Base-by-base conservation (phyloP, 1,284 basidiomycete genomes). In the Ustanciosporium gigantosporum region DNA sequence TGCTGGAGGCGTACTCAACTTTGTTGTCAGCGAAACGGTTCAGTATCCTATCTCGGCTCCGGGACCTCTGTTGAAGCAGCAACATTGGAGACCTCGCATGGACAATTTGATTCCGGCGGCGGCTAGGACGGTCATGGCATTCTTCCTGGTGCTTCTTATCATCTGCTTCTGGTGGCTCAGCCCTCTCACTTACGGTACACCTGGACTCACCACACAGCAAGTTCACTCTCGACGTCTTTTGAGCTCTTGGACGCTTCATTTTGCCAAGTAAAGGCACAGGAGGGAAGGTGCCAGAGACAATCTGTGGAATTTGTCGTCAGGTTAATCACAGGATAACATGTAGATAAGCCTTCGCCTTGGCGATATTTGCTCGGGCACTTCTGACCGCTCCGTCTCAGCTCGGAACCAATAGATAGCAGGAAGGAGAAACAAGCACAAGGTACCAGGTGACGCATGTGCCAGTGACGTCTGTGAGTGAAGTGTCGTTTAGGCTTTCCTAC, bases 1-100 rank as follows among this genome's bases (percentile, higher is more conserved):
- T 37, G 90, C 93, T 15, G 95, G 94, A 34, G 84, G 89, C 3
- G 87, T 96, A 24, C 82, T 97, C 72, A 91, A 90, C 80, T 98
- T 96, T 80, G 82, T 97, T 57, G 48, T 50, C 13, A 66, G 49
- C 36, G 52, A 75, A 72, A 87, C 88, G 8, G 87, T 98, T 78
- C 93, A 98, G 81, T 94, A 86, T 77, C 95, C 95, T 2, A 83
- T 97, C 53, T 95, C 91, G 2, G 67, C 78, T 20, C 61, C 83
- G 65, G 82, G 91, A 69, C 77, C 85, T 7, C 23, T 60, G 22
- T 50, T 77, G 8, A 31, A 25, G 13, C 14, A 46, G 11, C 37
- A 41, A 11, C 41, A 39, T 13, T 57, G 29, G 29, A 39, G 58
- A 9, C 43, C 56, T 5, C 38, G 45, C 32, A 60, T 66, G 60